phyloP scores from a whole-genome alignment of 2,329 filamentous ascomycete genomes.

The Neopestalotiopsis sp. region DNA sequence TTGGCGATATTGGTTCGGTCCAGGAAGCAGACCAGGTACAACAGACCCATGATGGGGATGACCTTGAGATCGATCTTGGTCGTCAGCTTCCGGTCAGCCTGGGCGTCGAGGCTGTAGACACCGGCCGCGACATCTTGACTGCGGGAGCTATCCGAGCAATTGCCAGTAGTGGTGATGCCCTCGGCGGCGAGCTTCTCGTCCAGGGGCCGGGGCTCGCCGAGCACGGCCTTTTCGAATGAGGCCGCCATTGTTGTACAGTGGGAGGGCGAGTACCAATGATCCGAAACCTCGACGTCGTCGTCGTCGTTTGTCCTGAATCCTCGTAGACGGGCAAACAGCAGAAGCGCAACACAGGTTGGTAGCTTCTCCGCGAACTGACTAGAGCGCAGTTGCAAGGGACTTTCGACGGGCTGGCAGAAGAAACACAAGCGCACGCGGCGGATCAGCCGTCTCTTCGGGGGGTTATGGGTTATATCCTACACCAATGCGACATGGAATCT shows the following conservation, averaged over 20 bases:
- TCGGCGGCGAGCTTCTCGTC: constrained; percentile 7
- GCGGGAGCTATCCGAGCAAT: not conserved
- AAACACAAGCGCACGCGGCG: not conserved
- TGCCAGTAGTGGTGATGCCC: not conserved
- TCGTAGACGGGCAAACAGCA: not conserved
- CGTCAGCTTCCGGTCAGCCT: constrained; percentile 12
- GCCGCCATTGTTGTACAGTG: constrained; percentile 4
- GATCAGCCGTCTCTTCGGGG: not conserved
- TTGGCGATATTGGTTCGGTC: constrained; percentile 18
- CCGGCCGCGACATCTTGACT: not conserved
- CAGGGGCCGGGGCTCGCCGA: constrained; percentile 1
- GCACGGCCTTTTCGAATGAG: constrained; percentile 9
- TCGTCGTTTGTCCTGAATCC: not conserved
- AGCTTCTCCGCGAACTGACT: not conserved
- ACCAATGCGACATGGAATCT: constrained; percentile 9
- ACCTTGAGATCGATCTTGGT: constrained; percentile 17
- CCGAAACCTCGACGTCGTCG: not conserved
- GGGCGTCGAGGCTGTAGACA: constrained; percentile 9
- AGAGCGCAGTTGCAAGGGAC: not conserved
- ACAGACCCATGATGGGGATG: constrained; percentile 14
- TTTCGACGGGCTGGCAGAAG: not conserved
- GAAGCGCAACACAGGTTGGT: not conserved
- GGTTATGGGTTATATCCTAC: not conserved
- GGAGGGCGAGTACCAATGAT: not conserved
- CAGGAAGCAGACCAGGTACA: constrained; percentile 16